A percentile compares a stretch with the other conserved stretches of the same genome.
phyloP scores from a whole-genome alignment of 208 protist species.

The Trypanosoma mega region DNA sequence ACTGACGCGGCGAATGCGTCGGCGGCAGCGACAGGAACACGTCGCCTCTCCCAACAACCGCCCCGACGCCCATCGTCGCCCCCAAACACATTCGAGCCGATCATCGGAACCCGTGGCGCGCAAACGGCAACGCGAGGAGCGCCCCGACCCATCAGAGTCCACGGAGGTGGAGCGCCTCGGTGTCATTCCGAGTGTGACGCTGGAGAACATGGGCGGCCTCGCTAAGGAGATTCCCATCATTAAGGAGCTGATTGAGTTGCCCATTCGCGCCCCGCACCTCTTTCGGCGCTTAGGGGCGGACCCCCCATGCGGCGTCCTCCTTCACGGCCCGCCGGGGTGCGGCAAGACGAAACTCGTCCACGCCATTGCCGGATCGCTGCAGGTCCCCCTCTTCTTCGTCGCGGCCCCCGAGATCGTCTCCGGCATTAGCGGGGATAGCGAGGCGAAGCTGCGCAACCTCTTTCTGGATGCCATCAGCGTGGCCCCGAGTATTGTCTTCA shows the following conservation, averaged over 20 bases:
- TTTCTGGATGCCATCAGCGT: conserved; percentile 93
- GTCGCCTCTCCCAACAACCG: conserved; percentile 7
- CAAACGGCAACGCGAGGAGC: conserved; percentile 19
- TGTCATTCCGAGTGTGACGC: conserved; percentile 81
- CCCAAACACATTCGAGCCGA: too few relatives aligned
- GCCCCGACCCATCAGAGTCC: neutral
- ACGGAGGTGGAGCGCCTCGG: conserved; percentile 36
- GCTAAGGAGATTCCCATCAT: conserved; percentile 90
- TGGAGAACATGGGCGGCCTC: conserved; percentile 92
- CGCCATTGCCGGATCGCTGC: conserved; percentile 94
- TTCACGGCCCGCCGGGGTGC: conserved; percentile 96
- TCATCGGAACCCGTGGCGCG: neutral
- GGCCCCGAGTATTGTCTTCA: conserved; percentile 98
- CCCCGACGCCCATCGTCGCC: too few relatives aligned
- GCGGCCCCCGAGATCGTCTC: conserved; percentile 96
- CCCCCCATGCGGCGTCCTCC: conserved; percentile 94
- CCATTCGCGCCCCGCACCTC: conserved; percentile 94
- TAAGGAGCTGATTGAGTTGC: conserved; percentile 95
- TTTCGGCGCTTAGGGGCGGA: conserved; percentile 95
- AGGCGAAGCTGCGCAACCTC: conserved; percentile 96
- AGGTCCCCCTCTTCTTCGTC: conserved; percentile 95
- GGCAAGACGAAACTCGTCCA: conserved; percentile 96
- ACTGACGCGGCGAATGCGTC: conserved; percentile 22
- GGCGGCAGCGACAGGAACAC: conserved; percentile 10
- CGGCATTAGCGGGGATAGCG: conserved; percentile 98